Evolutionary conservation across 2,329 filamentous ascomycete species (phyloP), one percentile per base, ranked within the genome.

Genomic region (Ophiocordyceps robertsii): DNA sequence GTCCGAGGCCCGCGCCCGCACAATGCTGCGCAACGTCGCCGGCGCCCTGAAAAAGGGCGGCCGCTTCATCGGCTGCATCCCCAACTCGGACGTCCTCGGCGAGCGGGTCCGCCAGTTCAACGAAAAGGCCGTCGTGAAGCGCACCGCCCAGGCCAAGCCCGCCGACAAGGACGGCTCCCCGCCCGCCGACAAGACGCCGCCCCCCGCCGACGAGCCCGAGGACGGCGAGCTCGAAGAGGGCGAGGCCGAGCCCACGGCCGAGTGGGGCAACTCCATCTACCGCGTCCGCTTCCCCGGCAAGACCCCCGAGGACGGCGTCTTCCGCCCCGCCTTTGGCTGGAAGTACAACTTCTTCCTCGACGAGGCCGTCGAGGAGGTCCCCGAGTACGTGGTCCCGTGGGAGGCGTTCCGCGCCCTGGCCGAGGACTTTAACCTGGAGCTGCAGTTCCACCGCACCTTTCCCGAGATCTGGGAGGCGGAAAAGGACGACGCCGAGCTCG

Each of bases 331-430:
- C 0, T 96, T 88, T 58, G 92, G 90, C 40, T 96, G 92, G 89
- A 95, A 92, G 62, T 98, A 98, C 66, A 94, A 80, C 57, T 98
- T 95, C 68, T 94, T 88, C 61, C 78, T 98, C 44, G 82, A 92
- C 54, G 92, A 98, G 64, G 92, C 92, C 0, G 92, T 98, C 17
- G 90, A 96, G 60, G 85, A 89, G 57, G 86, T 95, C 8, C 90
- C 92, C 3, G 92, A 98, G 66, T 98, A 95, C 58, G 90, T 98
- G 2, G 92, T 98, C 1, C 92, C 92, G 0, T 98, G 92, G 90
- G 89, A 95, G 60, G 89, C 88, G 1, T 96, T 98, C 67, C 85
- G 92, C 64, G 89, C 87, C 24, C 69, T 96, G 53, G 92, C 92
- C 16, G 89, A 95, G 58, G 89, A 96, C 58, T 98, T 90, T 70